A percentile compares a stretch with the other conserved stretches of the same genome.
Evolutionary conservation across 768 basidiomycete genomes (phyloP).

Genomic region (Gloeostereum incarnatum): DNA sequence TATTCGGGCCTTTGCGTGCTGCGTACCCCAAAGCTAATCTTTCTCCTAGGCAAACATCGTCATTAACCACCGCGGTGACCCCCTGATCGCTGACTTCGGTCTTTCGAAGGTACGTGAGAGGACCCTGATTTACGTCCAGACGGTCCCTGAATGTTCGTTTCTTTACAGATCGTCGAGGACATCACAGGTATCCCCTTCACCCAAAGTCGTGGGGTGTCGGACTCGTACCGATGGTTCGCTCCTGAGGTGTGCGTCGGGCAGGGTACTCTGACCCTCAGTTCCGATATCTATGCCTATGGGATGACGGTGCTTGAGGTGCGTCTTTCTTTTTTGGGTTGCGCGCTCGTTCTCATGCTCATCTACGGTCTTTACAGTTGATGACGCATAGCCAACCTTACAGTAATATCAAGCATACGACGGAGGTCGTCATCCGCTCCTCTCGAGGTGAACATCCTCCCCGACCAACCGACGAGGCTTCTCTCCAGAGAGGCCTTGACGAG

Average conservation of each 20-base stretch:
- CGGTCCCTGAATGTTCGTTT: not conserved
- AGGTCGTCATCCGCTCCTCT: conserved; percentile 37
- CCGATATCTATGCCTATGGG: conserved; percentile 46
- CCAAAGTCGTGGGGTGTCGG: conserved; percentile 35
- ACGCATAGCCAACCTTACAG: conserved; percentile 45
- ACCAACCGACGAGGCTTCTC: conserved; percentile 22
- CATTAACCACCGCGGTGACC: conserved; percentile 30
- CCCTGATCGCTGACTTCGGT: conserved; percentile 49
- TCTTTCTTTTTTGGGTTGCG: not conserved
- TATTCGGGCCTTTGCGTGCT: conserved; percentile 1
- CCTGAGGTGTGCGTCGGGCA: conserved; percentile 45
- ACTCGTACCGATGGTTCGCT: conserved; percentile 44
- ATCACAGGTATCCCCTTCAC: conserved; percentile 49
- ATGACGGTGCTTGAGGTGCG: conserved; percentile 52
- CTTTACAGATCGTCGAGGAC: conserved; percentile 41
- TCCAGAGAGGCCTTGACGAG: conserved; percentile 34
- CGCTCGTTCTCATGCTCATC: not conserved
- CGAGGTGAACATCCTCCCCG: conserved; percentile 31
- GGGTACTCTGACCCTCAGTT: conserved; percentile 33
- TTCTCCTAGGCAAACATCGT: conserved; percentile 35
- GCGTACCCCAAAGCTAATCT: not conserved
- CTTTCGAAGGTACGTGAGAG: conserved; percentile 32
- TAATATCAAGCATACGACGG: conserved; percentile 40
- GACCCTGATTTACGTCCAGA: not conserved
- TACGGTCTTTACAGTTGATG: conserved; percentile 27